Evolutionary conservation across 371 early-diverging fungal genomes (phyloP).

Genomic region (Mucor piriformis): DNA sequence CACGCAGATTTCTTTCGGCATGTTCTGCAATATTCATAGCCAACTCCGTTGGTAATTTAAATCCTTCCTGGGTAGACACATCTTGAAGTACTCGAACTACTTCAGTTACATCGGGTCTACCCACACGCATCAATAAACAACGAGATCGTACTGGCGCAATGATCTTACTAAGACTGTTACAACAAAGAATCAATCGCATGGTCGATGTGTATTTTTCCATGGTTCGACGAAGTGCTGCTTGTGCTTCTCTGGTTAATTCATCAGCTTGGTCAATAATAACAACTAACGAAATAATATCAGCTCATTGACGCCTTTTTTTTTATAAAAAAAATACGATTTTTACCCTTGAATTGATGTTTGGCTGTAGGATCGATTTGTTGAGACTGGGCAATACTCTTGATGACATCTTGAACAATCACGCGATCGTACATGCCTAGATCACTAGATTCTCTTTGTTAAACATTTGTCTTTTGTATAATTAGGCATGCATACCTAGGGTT

Average conservation of each 20-base stretch:
- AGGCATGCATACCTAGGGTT: slow-evolving; percentile 95
- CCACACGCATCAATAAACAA: slow-evolving; percentile 91
- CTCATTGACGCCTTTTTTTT: not conserved
- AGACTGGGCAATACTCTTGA: slow-evolving; percentile 98
- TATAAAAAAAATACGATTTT: not conserved
- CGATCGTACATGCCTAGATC: slow-evolving; percentile 97
- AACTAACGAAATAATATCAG: slow-evolving; percentile 52
- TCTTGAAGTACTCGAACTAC: slow-evolving; percentile 66
- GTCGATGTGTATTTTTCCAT: slow-evolving; percentile 98
- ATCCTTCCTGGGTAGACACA: slow-evolving; percentile 80
- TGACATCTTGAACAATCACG: slow-evolving; percentile 94
- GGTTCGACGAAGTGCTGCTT: slow-evolving; percentile 97
- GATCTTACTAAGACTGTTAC: slow-evolving; percentile 88
- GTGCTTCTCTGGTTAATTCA: slow-evolving; percentile 91
- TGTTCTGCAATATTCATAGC: slow-evolving; percentile 70
- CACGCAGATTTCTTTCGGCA: slow-evolving; percentile 86
- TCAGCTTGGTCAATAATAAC: slow-evolving; percentile 98
- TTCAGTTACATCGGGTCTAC: slow-evolving; percentile 78
- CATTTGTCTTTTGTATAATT: too few relatives aligned
- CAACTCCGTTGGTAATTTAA: slow-evolving; percentile 67
- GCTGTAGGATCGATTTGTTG: slow-evolving; percentile 89
- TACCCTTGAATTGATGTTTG: slow-evolving; percentile 85
- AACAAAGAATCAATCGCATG: slow-evolving; percentile 94
- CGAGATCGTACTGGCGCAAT: slow-evolving; percentile 97
- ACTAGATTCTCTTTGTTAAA: slow-evolving; percentile 29